phyloP scores from a whole-genome alignment of 805 yeast genomes.

The Lipomyces yamadae region DNA sequence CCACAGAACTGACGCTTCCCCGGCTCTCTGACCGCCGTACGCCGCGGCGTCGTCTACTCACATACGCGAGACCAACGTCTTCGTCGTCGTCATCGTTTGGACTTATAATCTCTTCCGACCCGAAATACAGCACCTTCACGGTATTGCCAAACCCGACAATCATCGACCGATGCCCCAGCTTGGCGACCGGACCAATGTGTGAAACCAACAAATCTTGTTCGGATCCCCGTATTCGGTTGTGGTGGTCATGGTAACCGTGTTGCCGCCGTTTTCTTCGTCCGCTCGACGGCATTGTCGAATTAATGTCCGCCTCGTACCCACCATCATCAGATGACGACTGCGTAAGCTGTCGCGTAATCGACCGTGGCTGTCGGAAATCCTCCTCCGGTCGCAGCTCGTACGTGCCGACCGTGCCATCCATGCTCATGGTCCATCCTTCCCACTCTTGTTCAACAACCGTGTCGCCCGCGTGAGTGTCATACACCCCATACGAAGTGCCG shows the following conservation, averaged over 20 bases:
- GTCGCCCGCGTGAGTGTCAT: neutral
- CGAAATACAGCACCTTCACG: conserved; percentile 73
- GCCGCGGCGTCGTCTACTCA: conserved; percentile 28
- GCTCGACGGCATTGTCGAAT: neutral
- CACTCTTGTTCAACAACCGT: conserved; percentile 47
- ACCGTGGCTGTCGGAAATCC: conserved; percentile 12
- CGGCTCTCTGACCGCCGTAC: conserved; percentile 30
- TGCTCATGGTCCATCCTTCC: conserved; percentile 82
- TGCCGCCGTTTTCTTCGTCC: neutral
- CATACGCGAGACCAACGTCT: conserved; percentile 33
- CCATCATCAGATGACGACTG: conserved; percentile 26
- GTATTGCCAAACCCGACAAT: conserved; percentile 75
- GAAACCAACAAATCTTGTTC: conserved; percentile 49
- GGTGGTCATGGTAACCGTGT: conserved; percentile 8
- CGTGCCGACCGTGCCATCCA: conserved; percentile 64
- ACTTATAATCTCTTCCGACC: conserved; percentile 71
- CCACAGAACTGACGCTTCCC: conserved; percentile 21
- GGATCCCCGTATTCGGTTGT: neutral
- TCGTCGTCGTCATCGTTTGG: conserved; percentile 54
- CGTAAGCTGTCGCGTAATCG: conserved; percentile 10
- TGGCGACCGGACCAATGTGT: conserved; percentile 63
- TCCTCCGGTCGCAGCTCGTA: conserved; percentile 58
- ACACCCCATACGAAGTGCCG: neutral
- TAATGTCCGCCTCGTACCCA: conserved; percentile 14
- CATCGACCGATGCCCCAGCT: conserved; percentile 78